Evolutionary conservation across 345 rosid genomes (phyloP).

Genomic region (Chamaenerion angustifolium): DNA sequence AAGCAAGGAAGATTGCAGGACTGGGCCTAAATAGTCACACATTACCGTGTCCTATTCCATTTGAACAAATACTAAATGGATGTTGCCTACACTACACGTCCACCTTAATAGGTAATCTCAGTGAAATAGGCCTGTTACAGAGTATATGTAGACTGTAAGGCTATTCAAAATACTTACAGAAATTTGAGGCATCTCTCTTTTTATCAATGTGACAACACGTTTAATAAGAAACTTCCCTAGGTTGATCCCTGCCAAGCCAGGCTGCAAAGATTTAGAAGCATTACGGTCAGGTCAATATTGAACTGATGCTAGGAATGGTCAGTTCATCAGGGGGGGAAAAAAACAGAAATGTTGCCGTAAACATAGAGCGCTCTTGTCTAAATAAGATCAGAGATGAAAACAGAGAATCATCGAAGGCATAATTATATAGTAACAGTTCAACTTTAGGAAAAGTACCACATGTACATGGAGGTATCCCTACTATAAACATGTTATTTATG

Average conservation of each 20-base stretch:
- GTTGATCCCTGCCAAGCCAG: slow-evolving; percentile 95
- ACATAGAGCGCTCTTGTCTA: not conserved
- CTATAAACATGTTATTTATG: not conserved
- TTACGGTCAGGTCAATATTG: not conserved
- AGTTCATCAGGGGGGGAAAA: not conserved
- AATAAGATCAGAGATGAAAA: not conserved
- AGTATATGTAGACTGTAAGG: not conserved
- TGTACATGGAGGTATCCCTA: too few relatives aligned
- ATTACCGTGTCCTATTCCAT: too few relatives aligned
- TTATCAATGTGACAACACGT: slow-evolving; percentile 73
- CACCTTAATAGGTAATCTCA: too few relatives aligned
- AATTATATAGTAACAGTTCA: too few relatives aligned
- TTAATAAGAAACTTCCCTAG: slow-evolving; percentile 89
- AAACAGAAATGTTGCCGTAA: not conserved
- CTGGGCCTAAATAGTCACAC: too few relatives aligned
- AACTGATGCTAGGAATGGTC: too few relatives aligned
- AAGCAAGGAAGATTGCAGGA: too few relatives aligned
- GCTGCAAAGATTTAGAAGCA: slow-evolving; percentile 40
- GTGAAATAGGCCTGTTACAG: not conserved
- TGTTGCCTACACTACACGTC: too few relatives aligned
- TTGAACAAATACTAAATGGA: too few relatives aligned
- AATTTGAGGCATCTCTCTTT: slow-evolving; percentile 78
- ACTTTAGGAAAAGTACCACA: not conserved
- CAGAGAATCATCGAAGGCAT: too few relatives aligned
- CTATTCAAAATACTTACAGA: slow-evolving; percentile 40